phyloP scores from a whole-genome alignment of 1,284 basidiomycete genomes.

The Cystobasidium pallidum region DNA sequence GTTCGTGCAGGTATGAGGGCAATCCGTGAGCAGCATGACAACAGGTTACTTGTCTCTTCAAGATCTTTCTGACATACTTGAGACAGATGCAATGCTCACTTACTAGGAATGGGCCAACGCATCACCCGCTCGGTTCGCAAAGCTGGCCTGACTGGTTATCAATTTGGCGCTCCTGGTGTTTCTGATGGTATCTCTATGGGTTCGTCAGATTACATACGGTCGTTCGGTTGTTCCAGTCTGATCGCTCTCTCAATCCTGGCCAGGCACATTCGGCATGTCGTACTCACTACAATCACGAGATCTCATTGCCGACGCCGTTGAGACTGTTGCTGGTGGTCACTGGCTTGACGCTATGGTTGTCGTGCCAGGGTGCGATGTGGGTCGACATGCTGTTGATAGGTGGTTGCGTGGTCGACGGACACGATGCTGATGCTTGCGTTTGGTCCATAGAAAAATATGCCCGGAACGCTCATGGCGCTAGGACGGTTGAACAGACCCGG shows the following conservation, averaged over 20 bases:
- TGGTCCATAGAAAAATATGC: conserved; percentile 74
- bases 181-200: conserved; percentile 99
- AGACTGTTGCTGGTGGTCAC: conserved; percentile 92
- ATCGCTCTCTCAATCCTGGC: conserved; percentile 44
- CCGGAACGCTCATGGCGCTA: conserved; percentile 84
- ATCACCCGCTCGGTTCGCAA: conserved; percentile 78
- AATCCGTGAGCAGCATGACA: conserved; percentile 68
- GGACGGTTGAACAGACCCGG: conserved; percentile 86
- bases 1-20: conserved; percentile 75
- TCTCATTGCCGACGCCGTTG: conserved; percentile 86
- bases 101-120: conserved; percentile 82
- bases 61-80: not conserved
- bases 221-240: conserved; percentile 46
- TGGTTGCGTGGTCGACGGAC: not conserved
- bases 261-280: conserved; percentile 63
- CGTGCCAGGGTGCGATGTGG: conserved; percentile 65
- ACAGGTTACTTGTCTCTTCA: no score
- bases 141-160: conserved; percentile 84
- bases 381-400: not conserved
- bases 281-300: conserved; percentile 88
- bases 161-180: conserved; percentile 95
- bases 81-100: conserved; percentile 83
- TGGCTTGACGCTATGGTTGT: conserved; percentile 98
- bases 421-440: conserved; percentile 42
- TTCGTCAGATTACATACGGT: conserved; percentile 59